phyloP scores from a whole-genome alignment of 83 land plant species.

The Picea mariana region DNA sequence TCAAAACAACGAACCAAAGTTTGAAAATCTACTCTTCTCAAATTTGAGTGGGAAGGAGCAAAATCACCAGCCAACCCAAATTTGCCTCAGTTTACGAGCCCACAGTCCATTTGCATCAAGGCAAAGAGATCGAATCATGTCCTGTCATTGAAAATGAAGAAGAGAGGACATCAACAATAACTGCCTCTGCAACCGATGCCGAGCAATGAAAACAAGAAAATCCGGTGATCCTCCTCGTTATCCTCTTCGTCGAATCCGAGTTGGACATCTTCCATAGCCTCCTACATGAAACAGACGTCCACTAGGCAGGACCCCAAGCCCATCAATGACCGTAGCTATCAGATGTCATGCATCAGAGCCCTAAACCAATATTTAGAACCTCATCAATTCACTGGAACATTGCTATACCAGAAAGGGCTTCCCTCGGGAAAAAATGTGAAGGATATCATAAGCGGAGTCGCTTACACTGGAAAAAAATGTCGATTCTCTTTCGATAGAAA shows the following conservation, averaged over 20 bases:
- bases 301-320: conserved; percentile 12
- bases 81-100: no score
- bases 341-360: conserved; percentile 41
- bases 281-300: background rate
- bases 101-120: no score
- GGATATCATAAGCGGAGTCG: conserved; percentile 40
- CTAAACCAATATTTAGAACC: conserved; percentile 61
- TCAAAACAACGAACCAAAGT: no score
- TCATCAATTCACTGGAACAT: conserved; percentile 30
- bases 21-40: no score
- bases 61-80: no score
- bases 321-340: conserved; percentile 50
- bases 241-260: background rate
- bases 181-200: background rate
- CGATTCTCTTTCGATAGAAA: no score
- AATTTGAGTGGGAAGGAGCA: no score
- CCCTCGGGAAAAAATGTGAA: conserved; percentile 68
- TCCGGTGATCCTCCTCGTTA: background rate
- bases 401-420: conserved; percentile 34
- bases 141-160: no score
- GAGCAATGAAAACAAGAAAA: background rate
- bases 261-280: background rate
- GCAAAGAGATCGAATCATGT: no score
- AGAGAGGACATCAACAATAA: no score
- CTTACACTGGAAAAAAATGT: no score